Conservation (phyloP, 352 stramenopile species). For the Phytopythium sindhum region DNA sequence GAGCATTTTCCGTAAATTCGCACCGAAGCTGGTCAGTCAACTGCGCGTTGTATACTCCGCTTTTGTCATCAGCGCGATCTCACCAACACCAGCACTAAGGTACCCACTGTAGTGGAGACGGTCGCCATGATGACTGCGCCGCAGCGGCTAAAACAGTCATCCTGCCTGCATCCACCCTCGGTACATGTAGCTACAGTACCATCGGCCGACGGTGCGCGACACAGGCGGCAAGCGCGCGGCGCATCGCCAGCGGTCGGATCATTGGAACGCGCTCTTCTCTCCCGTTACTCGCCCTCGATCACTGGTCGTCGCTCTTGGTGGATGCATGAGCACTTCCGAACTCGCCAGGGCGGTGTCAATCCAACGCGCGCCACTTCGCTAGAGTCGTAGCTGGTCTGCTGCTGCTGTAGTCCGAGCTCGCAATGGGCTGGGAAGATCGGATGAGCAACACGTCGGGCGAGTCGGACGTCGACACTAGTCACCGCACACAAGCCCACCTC, state of each 20-base stretch:
- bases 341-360: not conserved
- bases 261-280: no score
- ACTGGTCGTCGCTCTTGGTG: no score
- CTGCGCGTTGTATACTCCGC: not conserved
- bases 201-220: no score
- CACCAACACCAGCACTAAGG: no score
- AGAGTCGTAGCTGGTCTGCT: not conserved
- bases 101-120: no score
- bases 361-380: not conserved
- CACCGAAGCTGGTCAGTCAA: not conserved
- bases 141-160: not conserved
- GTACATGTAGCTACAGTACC: no score
- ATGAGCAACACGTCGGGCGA: slow-evolving; percentile 2
- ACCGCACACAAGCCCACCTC: not conserved
- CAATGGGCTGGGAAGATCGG: not conserved
- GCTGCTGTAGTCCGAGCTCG: not conserved
- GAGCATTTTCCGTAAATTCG: not conserved
- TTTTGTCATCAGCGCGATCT: not conserved
- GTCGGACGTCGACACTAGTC: not conserved
- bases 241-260: no score
- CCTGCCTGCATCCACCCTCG: not conserved
- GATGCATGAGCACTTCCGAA: not conserved
- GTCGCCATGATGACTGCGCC: slow-evolving; percentile 1
- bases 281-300: no score
- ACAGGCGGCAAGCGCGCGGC: no score